Evolutionary conservation across 225 moss, liverwort and hornwort genomes (phyloP), one percentile per base, ranked within the genome.

Genomic region (Anthoceros angustus): DNA sequence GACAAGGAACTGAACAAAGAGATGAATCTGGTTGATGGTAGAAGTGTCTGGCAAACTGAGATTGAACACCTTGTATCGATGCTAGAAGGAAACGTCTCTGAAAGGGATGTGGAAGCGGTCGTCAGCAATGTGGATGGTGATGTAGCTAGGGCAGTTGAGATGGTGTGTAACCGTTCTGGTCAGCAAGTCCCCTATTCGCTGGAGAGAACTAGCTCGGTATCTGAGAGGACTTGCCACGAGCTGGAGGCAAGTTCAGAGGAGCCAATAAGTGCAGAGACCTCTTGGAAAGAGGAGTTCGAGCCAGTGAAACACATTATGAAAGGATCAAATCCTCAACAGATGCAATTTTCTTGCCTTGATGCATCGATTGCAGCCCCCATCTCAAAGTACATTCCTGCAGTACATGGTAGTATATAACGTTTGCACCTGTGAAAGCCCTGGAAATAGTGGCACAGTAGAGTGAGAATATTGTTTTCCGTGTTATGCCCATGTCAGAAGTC

Each of bases 61-160:
- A 78, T 85, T 18, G 78, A 83, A 65, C 92, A 92, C 67, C 89
- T 92, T 55, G 73, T 88, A 60, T 72, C 80, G 23, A 74, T 89
- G 64, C 70, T 92, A 67, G 92, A 89, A 71, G 86, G 79, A 41
- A 74, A 74, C 63, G 62, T 87, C 39, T 76, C 69, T 40, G 70
- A 73, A 68, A 75, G 79, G 66, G 77, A 72, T 72, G 92, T 84
- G 45, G 67, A 80, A 64, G 23, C 43, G 62, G 63, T 86, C 39
- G 78, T 92, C 40, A 77, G 79, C 64, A 85, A 72, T 68, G 81
- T 78, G 64, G 46, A 74, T 66, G 86, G 86, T 39, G 79, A 87
- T 72, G 85, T 92, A 16, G 79, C 76, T 64, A 73, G 78, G 81
- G 92, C 92, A 41, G 74, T 92, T 62, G 80, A 75, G 62, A 55